These are phyloP conservation scores for Polytolypa hystricis DNA, from an alignment of 2,329 filamentous ascomycete genomes.

Conservation along the genomic window DNA sequence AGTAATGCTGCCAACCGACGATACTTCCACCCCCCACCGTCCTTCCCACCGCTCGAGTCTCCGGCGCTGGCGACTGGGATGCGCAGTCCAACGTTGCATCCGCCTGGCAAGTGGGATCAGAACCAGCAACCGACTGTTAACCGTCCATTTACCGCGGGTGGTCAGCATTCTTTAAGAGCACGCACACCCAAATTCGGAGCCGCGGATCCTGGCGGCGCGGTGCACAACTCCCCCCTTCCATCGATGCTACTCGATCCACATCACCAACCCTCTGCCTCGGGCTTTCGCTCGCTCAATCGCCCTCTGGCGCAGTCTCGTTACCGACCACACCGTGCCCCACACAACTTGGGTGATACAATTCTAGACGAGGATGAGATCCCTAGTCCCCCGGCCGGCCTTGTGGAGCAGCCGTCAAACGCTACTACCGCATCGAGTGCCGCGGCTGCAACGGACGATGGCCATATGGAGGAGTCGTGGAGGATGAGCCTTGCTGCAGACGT, in stretches of 20 bases:
- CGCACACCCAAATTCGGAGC: slow-evolving; percentile 19
- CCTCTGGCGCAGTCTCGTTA: slow-evolving; percentile 20
- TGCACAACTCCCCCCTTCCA: slow-evolving; percentile 27
- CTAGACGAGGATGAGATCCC: slow-evolving; percentile 22
- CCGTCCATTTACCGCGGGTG: slow-evolving; percentile 13
- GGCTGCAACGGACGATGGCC: slow-evolving; percentile 40
- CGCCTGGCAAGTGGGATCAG: slow-evolving; percentile 19
- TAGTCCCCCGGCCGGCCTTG: slow-evolving; percentile 10
- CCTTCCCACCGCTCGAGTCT: slow-evolving; percentile 57
- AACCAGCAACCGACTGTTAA: slow-evolving; percentile 10
- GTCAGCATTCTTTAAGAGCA: slow-evolving; percentile 18
- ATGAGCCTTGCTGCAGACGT: slow-evolving; percentile 30
- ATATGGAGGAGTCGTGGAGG: slow-evolving; percentile 45
- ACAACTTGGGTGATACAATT: slow-evolving; percentile 19
- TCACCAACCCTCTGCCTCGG: slow-evolving; percentile 34
- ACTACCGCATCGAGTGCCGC: slow-evolving; percentile 26
- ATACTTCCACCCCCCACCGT: slow-evolving; percentile 63
- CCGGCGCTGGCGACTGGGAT: slow-evolving; percentile 19
- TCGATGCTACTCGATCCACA: slow-evolving; percentile 38
- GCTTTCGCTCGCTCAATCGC: slow-evolving; percentile 22
- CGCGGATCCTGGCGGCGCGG: slow-evolving; percentile 8
- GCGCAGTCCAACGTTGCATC: slow-evolving; percentile 1
- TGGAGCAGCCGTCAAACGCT: slow-evolving; percentile 14
- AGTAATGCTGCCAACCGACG: slow-evolving; percentile 33
- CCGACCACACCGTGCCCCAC: slow-evolving; percentile 19